These are phyloP conservation scores for Calocybe gangraenosa DNA, from an alignment of 768 basidiomycete genomes.

Conservation along the genomic window DNA sequence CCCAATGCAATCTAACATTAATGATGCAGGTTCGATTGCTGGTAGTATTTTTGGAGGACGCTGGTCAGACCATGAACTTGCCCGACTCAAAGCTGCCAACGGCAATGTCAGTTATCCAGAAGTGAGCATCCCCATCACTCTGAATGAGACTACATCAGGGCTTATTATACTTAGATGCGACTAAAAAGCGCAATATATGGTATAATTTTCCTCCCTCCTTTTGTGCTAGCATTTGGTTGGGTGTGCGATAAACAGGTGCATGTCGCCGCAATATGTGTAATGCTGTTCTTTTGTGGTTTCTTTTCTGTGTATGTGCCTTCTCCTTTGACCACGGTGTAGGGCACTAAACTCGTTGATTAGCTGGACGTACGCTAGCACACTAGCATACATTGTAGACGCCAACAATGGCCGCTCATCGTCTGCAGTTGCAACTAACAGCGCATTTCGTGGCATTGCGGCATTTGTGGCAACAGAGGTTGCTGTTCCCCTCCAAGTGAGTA, in stretches of 20 bases:
- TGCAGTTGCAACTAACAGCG: conserved; percentile 73
- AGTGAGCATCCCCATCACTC: conserved; percentile 31
- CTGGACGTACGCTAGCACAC: conserved; percentile 60
- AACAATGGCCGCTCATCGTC: conserved; percentile 77
- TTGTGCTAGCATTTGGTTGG: conserved; percentile 74
- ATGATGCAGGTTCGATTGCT: conserved; percentile 28
- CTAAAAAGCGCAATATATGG: conserved; percentile 57
- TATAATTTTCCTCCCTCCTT: conserved; percentile 56
- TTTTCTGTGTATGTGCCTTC: conserved; percentile 56
- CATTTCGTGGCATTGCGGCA: conserved; percentile 65
- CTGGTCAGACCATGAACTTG: conserved; percentile 39
- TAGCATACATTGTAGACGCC: conserved; percentile 86
- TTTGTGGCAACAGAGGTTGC: conserved; percentile 70
- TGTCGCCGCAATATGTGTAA: conserved; percentile 64
- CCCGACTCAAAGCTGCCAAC: conserved; percentile 32
- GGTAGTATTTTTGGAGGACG: conserved; percentile 43
- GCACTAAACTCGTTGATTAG: conserved; percentile 16
- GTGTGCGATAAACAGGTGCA: conserved; percentile 57
- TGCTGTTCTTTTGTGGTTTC: conserved; percentile 72
- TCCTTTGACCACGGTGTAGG: background rate
- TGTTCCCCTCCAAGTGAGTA: conserved; percentile 62
- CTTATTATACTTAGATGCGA: conserved; percentile 52
- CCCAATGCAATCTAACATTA: background rate
- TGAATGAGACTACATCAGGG: background rate
- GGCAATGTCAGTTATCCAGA: conserved; percentile 54